phyloP scores from a whole-genome alignment of 768 basidiomycete genomes.

The Cystofilobasidium ferigula region DNA sequence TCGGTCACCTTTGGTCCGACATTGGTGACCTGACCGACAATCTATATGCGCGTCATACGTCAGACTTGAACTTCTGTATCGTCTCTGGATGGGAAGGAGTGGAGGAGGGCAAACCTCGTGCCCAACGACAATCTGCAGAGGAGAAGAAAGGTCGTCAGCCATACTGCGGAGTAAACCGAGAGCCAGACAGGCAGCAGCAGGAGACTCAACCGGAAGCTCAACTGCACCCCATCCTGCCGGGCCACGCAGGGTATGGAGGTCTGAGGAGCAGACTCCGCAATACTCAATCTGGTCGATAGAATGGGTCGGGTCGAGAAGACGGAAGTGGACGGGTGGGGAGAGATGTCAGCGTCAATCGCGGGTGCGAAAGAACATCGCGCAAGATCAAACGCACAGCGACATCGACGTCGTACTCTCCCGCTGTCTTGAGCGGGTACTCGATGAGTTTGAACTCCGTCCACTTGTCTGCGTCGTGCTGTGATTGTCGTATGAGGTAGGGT shows the following conservation, averaged over 20 bases:
- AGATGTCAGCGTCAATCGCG: background rate
- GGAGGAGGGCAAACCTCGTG: conserved; percentile 30
- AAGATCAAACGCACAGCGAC: background rate
- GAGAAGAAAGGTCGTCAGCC: background rate
- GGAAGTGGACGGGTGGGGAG: too few species aligned
- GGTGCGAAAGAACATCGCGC: background rate
- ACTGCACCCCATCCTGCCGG: background rate
- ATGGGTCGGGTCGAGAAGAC: too few species aligned
- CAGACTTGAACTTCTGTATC: too few species aligned
- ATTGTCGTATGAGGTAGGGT: too few species aligned
- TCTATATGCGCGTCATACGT: too few species aligned
- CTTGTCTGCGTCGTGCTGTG: background rate
- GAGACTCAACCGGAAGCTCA: background rate
- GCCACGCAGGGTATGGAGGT: background rate
- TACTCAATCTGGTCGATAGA: background rate
- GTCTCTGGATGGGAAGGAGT: conserved; percentile 35
- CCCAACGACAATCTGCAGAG: background rate
- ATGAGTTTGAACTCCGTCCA: conserved; percentile 7
- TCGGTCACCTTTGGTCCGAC: conserved; percentile 50
- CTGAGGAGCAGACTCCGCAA: conserved; percentile 4
- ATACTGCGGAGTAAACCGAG: background rate
- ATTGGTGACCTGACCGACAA: conserved; percentile 48
- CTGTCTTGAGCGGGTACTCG: conserved; percentile 11
- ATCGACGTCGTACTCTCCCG: background rate
- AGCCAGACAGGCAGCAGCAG: background rate